phyloP scores from a whole-genome alignment of 768 basidiomycete genomes.

The Boletales sp. region DNA sequence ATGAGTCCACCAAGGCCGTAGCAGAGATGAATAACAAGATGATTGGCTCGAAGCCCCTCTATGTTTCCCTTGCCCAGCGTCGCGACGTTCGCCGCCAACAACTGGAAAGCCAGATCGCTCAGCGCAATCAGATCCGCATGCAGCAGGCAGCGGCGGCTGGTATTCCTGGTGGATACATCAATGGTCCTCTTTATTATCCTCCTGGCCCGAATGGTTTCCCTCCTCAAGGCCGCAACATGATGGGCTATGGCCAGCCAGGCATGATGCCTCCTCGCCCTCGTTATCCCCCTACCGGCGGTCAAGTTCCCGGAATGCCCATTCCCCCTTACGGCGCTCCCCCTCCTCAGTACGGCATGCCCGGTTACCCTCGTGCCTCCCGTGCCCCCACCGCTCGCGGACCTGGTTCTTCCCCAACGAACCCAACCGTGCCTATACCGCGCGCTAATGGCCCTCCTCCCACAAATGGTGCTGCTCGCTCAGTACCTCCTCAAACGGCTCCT shows the following conservation, averaged over 20 bases:
- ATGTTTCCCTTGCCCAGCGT: slow-evolving; percentile 97
- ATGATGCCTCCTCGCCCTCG: slow-evolving; percentile 88
- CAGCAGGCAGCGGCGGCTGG: slow-evolving; percentile 89
- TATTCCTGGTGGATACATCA: slow-evolving; percentile 56
- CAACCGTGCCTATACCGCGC: slow-evolving; percentile 62
- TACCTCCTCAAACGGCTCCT: slow-evolving; percentile 37
- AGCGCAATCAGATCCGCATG: slow-evolving; percentile 93
- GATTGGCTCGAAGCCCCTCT: slow-evolving; percentile 97
- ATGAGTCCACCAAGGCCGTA: slow-evolving; percentile 98
- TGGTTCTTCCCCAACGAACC: slow-evolving; percentile 64
- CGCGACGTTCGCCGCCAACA: slow-evolving; percentile 98
- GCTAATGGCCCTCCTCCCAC: slow-evolving; percentile 56
- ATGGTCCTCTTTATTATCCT: slow-evolving; percentile 66
- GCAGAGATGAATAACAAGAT: slow-evolving; percentile 99
- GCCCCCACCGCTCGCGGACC: slow-evolving; percentile 65
- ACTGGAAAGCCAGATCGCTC: slow-evolving; percentile 97
- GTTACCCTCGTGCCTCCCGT: slow-evolving; percentile 60
- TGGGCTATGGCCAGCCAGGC: slow-evolving; percentile 78
- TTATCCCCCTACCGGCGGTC: slow-evolving; percentile 67
- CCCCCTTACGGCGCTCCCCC: slow-evolving; percentile 72
- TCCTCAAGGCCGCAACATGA: slow-evolving; percentile 65
- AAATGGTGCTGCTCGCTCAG: slow-evolving; percentile 52
- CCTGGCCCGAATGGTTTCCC: slow-evolving; percentile 74
- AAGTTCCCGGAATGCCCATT: slow-evolving; percentile 74
- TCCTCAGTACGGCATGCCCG: slow-evolving; percentile 72